Evolutionary conservation across 1,284 basidiomycete species (phyloP), one percentile per base, ranked within the genome.

Genomic region (Cryptococcus wingfieldii): DNA sequence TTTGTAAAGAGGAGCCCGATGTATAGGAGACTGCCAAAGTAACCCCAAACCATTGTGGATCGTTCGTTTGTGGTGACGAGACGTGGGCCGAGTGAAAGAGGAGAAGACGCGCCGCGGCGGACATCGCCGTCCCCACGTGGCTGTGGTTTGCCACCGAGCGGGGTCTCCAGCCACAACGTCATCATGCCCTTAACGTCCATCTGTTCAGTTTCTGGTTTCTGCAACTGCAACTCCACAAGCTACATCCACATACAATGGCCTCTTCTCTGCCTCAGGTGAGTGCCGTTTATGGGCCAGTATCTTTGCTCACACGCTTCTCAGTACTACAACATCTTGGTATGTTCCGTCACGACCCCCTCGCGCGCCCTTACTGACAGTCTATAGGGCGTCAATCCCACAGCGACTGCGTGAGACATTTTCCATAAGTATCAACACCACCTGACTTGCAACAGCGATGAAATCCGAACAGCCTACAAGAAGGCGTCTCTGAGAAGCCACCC

Each of bases 1-100:
- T 98, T 98, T 63, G 92, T 86, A 72, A 97, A 80, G 42, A 98
- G 84, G 16, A 98, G 72, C 10, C 75, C 70, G 12, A 78, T 72
- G 65, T 81, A 81, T 55, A 81, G 67, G 45, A 80, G 58, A 44
- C 64, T 59, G 16, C 72, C 67, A 51, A 74, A 69, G 56, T 70
- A 72, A n/a, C 66, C 60, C 51, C 70, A 70, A 18, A 69, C 61
- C 65, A 68, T 66, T n/a, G 3, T 34, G 31, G 31, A 34, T 34
- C 31, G 31, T 23, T 34, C 6, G 31, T 8, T 8, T n/a, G n/a
- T n/a, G n/a, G 31, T 34, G 31, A 34, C 31, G 10, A 34, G 31
- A 8, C 10, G 23, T 23, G 23, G 23, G 23, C 6, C 31, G 31
- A 34, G 23, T 34, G 31, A 34, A 34, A 34, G 31, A 34, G 10